Evolutionary conservation across 768 basidiomycete species (phyloP).

Genomic region (Porphyrellus cyaneotinctus): DNA sequence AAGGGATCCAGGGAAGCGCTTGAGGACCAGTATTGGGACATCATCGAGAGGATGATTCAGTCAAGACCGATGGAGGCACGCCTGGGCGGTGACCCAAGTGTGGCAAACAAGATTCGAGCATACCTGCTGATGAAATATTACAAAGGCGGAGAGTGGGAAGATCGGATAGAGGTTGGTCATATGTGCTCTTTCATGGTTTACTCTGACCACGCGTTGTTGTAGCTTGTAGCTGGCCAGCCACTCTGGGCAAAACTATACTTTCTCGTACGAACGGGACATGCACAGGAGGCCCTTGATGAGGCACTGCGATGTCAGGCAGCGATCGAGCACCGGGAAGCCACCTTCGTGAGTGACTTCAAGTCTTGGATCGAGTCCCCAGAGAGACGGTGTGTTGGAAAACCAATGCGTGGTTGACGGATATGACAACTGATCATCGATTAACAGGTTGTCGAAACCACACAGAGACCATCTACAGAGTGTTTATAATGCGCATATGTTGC

Average conservation of each 20-base stretch:
- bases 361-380: slow-evolving; percentile 81
- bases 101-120: slow-evolving; percentile 85
- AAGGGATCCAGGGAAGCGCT: slow-evolving; percentile 75
- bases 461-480: slow-evolving; percentile 77
- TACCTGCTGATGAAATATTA: slow-evolving; percentile 82
- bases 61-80: slow-evolving; percentile 78
- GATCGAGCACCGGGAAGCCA: slow-evolving; percentile 73
- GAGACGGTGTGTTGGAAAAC: slow-evolving; percentile 51
- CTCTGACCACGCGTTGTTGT: slow-evolving; percentile 6
- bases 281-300: slow-evolving; percentile 75
- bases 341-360: slow-evolving; percentile 78
- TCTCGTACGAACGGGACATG: slow-evolving; percentile 82
- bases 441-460: slow-evolving; percentile 65
- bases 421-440: slow-evolving; percentile 1
- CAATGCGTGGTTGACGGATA: not conserved
- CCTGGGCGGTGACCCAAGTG: slow-evolving; percentile 87
- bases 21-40: slow-evolving; percentile 85
- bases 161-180: slow-evolving; percentile 72
- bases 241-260: slow-evolving; percentile 95
- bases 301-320: slow-evolving; percentile 65
- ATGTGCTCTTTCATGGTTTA: not conserved
- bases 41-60: slow-evolving; percentile 79
- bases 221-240: slow-evolving; percentile 84
- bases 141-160: slow-evolving; percentile 78
- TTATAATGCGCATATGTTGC: slow-evolving; percentile 87